These are phyloP conservation scores for Hypoxylon subgilvum DNA, from an alignment of 495 filamentous ascomycete genomes.

Conservation along the genomic window DNA sequence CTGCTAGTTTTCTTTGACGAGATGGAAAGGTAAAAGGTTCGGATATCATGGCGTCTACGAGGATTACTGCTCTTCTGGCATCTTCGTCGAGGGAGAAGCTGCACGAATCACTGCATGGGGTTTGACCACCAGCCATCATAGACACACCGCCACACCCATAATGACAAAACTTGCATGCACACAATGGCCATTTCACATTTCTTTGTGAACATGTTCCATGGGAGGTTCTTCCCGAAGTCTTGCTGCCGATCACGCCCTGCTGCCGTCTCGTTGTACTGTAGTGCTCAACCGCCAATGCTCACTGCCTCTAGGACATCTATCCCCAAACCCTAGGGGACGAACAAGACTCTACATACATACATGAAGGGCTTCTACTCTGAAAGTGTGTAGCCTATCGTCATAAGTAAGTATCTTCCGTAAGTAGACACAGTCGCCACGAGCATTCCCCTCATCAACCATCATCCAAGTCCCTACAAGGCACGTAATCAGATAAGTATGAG, in stretches of 20 bases:
- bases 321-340: not conserved
- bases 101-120: constrained; percentile 30
- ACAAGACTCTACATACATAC: constrained; percentile 14
- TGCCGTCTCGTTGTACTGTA: constrained; percentile 13
- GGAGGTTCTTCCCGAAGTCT: constrained; percentile 66
- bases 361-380: not conserved
- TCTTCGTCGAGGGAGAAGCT: constrained; percentile 27
- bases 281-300: constrained; percentile 10
- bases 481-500: no score
- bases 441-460: not conserved
- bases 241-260: constrained; percentile 13
- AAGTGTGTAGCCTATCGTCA: not conserved
- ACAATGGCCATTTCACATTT: constrained; percentile 68
- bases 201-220: constrained; percentile 69
- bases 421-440: not conserved
- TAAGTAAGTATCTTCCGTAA: not conserved
- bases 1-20: constrained; percentile 18
- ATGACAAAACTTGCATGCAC: constrained; percentile 51
- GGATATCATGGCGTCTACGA: constrained; percentile 41
- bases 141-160: constrained; percentile 28
- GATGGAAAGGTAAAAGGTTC: constrained; percentile 31
- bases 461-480: no score
- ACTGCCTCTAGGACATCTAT: constrained; percentile 12
- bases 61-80: constrained; percentile 17
- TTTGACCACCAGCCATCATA: constrained; percentile 39